phyloP scores from a whole-genome alignment of 1,284 basidiomycete species.

The Peniophora sp. region DNA sequence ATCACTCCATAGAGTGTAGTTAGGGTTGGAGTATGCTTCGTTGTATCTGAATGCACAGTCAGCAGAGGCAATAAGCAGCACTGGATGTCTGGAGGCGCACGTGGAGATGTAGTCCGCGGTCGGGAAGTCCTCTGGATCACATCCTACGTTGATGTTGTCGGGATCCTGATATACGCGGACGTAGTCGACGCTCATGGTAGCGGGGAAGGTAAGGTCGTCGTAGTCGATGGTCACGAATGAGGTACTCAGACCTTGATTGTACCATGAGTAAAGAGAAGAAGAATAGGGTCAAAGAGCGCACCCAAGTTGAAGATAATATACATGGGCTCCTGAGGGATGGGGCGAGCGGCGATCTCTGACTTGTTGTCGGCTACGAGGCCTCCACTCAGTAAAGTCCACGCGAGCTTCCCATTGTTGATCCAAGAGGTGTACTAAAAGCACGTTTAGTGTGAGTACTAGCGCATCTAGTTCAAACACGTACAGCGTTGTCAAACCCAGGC shows the following conservation, averaged over 20 bases:
- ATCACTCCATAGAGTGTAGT: background rate
- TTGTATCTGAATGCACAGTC: background rate
- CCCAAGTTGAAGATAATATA: slow-evolving; percentile 73
- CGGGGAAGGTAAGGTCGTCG: slow-evolving; percentile 59
- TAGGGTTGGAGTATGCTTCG: background rate
- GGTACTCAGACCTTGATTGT: slow-evolving; percentile 61
- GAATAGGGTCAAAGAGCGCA: slow-evolving; percentile 28
- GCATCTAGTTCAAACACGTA: background rate
- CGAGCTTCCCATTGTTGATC: slow-evolving; percentile 55
- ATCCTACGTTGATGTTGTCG: slow-evolving; percentile 29
- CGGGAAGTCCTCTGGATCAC: background rate
- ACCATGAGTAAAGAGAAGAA: slow-evolving; percentile 50
- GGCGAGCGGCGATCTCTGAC: slow-evolving; percentile 65
- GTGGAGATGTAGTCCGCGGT: slow-evolving; percentile 12
- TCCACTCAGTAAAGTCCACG: slow-evolving; percentile 69
- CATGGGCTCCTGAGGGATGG: slow-evolving; percentile 82
- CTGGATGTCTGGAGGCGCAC: background rate
- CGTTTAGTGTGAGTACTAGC: background rate
- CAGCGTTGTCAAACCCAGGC: slow-evolving; percentile 30
- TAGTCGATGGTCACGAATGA: slow-evolving; percentile 73
- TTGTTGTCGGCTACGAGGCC: slow-evolving; percentile 63
- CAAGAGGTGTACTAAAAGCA: slow-evolving; percentile 64
- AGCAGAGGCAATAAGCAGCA: background rate
- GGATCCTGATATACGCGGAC: slow-evolving; percentile 77
- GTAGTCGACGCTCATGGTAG: slow-evolving; percentile 72